Evolutionary conservation across 352 stramenopile species (phyloP).

Genomic region (Pythium utonaiense): DNA sequence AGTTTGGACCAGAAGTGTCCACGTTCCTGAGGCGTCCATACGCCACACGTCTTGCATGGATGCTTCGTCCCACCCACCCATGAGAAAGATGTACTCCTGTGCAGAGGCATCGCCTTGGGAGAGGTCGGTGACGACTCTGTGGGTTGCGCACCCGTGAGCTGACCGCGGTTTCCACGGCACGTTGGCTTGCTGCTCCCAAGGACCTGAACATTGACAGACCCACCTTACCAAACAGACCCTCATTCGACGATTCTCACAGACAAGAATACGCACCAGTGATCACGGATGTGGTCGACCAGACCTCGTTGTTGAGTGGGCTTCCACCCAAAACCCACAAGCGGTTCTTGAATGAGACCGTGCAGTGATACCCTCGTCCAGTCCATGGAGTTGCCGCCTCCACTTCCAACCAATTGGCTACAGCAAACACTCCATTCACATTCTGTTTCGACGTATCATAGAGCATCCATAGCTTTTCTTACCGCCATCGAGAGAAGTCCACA

Average conservation of each 20-base stretch:
- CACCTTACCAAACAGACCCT: too few relatives aligned
- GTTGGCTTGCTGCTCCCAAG: constrained; percentile 41
- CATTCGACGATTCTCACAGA: too few relatives aligned
- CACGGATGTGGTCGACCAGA: constrained; percentile 71
- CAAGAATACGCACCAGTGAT: constrained; percentile 31
- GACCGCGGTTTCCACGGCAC: constrained; percentile 55
- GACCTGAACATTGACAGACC: constrained; percentile 6
- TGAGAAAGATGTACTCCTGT: constrained; percentile 51
- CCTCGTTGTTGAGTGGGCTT: constrained; percentile 75
- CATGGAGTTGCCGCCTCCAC: constrained; percentile 37
- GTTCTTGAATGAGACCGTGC: constrained; percentile 53
- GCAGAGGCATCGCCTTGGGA: constrained; percentile 52
- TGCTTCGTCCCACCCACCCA: constrained; percentile 65
- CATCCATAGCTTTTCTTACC: too few relatives aligned
- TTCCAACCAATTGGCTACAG: constrained; percentile 46
- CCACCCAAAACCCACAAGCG: constrained; percentile 69
- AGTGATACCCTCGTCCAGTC: constrained; percentile 70
- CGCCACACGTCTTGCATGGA: constrained; percentile 70
- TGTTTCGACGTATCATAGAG: too few relatives aligned
- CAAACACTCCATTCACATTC: background rate
- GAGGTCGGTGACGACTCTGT: constrained; percentile 47
- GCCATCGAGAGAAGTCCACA: constrained; percentile 68
- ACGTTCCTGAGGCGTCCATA: constrained; percentile 40
- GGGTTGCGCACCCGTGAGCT: constrained; percentile 51
- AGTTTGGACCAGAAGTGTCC: constrained; percentile 31